A percentile compares a stretch with the other conserved stretches of the same genome.
These are phyloP conservation scores for Cercospora sp. DNA, from an alignment of 2,329 filamentous ascomycete genomes.

Conservation along the genomic window DNA sequence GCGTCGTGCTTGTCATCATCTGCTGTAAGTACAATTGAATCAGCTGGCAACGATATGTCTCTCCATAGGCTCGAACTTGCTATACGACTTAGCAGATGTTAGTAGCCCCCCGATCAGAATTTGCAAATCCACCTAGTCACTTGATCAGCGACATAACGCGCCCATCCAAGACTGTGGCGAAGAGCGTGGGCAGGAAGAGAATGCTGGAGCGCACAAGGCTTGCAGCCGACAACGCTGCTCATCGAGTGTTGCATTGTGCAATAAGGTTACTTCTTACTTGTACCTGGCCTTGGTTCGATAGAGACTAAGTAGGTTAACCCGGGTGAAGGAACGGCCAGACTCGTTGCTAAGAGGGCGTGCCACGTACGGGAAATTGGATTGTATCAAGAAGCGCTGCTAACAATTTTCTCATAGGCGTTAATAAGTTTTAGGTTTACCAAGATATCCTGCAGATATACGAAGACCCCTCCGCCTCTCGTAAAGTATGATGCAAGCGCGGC, in stretches of 20 bases:
- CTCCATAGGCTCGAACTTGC: no score
- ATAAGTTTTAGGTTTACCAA: neutral
- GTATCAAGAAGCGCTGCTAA: neutral
- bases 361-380: neutral
- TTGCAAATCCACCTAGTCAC: no score
- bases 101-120: no score
- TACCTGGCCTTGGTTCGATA: neutral
- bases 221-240: neutral
- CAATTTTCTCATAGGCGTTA: neutral
- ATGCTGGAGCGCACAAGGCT: neutral
- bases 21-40: no score
- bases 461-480: neutral
- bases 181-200: neutral
- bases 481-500: constrained; percentile 44
- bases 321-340: neutral
- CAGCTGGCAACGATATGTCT: no score
- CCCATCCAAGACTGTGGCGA: neutral
- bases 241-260: neutral
- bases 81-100: no score
- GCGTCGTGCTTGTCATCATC: no score
- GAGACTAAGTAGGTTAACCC: neutral
- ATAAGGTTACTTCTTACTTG: neutral
- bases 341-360: neutral
- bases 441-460: constrained; percentile 3
- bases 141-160: no score